phyloP scores from a whole-genome alignment of 805 yeast genomes.

The Ogataea nitratoaversa region DNA sequence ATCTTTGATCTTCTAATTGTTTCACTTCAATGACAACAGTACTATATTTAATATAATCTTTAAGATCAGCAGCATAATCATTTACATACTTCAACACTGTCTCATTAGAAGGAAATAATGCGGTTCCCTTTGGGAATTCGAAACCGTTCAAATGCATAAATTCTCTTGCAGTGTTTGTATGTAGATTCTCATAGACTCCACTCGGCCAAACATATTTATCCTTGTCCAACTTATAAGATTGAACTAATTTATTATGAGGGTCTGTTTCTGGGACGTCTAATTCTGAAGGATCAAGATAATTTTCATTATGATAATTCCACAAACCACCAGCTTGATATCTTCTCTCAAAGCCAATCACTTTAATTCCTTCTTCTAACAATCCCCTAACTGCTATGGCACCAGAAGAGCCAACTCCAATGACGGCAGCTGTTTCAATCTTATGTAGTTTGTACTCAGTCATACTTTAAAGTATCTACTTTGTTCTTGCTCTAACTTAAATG shows the following conservation, averaged over 20 bases:
- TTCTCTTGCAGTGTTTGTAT: conserved; percentile 62
- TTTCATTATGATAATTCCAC: conserved; percentile 58
- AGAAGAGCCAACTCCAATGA: too few relatives aligned
- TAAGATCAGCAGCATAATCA: conserved; percentile 43
- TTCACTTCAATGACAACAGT: conserved; percentile 44
- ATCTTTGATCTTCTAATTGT: conserved; percentile 23
- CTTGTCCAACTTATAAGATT: conserved; percentile 7
- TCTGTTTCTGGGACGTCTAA: conserved; percentile 27
- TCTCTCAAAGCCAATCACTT: conserved; percentile 58
- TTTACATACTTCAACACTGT: conserved; percentile 58
- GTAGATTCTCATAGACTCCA: conserved; percentile 63
- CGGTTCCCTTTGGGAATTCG: conserved; percentile 45
- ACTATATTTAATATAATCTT: conserved; percentile 37
- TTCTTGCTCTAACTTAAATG: too few relatives aligned
- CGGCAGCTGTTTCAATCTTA: conserved; percentile 40
- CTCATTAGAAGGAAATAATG: conserved; percentile 52
- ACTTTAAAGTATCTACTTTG: too few relatives aligned
- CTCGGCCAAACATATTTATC: conserved; percentile 38
- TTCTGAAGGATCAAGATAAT: conserved; percentile 6
- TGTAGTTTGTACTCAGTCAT: conserved; percentile 12
- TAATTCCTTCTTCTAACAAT: conserved; percentile 48
- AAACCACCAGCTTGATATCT: conserved; percentile 66
- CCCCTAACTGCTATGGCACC: conserved; percentile 67
- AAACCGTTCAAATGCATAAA: conserved; percentile 63
- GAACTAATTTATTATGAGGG: conserved; percentile 14